Percentiles rank a stretch among this genome's conserved stretches.
These are phyloP conservation scores for Botrytis deweyae DNA, from an alignment of 2,329 filamentous ascomycete species.

Conservation along the genomic window DNA sequence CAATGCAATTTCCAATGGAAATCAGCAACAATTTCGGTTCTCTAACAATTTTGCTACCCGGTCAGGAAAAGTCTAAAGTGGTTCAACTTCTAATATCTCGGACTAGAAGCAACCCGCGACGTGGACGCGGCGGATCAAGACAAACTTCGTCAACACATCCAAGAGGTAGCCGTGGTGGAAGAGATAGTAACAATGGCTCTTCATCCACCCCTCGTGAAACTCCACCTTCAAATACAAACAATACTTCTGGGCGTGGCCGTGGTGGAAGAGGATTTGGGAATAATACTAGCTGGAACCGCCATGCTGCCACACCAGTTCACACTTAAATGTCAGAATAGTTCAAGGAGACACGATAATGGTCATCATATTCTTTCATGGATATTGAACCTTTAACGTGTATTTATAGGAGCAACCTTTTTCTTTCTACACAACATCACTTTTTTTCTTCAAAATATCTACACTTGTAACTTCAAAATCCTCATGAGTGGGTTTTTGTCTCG, in stretches of 20 bases:
- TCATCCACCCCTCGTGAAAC: conserved; percentile 32
- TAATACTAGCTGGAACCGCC: conserved; percentile 31
- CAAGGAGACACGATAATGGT: background rate
- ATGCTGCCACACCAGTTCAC: conserved; percentile 36
- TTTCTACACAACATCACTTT: conserved; percentile 32
- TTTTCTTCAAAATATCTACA: conserved; percentile 36
- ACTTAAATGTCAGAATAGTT: conserved; percentile 30
- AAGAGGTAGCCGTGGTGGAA: conserved; percentile 34
- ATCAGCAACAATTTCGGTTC: conserved; percentile 42
- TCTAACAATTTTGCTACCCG: conserved; percentile 49
- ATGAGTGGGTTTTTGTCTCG: conserved; percentile 37
- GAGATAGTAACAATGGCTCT: conserved; percentile 34
- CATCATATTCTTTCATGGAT: conserved; percentile 19
- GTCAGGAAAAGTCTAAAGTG: conserved; percentile 44
- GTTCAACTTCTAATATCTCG: conserved; percentile 41
- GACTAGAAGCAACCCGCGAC: conserved; percentile 39
- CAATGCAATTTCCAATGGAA: conserved; percentile 44
- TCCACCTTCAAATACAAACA: conserved; percentile 29
- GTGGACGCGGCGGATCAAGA: conserved; percentile 34
- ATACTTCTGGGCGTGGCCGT: conserved; percentile 30
- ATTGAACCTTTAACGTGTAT: conserved; percentile 30
- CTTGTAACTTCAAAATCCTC: conserved; percentile 37
- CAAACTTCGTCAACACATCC: conserved; percentile 33
- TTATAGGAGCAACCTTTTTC: conserved; percentile 29
- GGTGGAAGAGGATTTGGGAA: conserved; percentile 33